Conservation (phyloP, 129 eudicot genomes). For the Helichrysum umbraculigerum region DNA sequence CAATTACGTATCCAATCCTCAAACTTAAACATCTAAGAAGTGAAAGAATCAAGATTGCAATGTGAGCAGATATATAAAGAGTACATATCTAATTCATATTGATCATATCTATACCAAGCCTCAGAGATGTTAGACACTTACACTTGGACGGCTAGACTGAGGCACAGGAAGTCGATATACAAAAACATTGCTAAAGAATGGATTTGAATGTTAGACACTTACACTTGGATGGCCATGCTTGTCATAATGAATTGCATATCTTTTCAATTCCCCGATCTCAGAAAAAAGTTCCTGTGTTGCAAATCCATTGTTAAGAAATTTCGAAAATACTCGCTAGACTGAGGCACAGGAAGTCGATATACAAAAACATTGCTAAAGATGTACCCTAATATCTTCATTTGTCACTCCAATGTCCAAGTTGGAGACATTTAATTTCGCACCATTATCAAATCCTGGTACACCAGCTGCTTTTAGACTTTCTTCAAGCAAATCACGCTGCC, state of each 20-base stretch:
- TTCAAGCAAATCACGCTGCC: conserved; percentile 88
- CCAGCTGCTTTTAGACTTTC: conserved; percentile 89
- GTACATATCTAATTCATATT: background rate
- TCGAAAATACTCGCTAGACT: conserved; percentile 27
- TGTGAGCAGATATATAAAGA: background rate
- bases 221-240: conserved; percentile 79
- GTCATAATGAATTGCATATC: conserved; percentile 88
- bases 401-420: conserved; percentile 87
- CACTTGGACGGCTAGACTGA: conserved; percentile 91
- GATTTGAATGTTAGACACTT: too few relatives aligned
- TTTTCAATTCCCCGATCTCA: conserved; percentile 86
- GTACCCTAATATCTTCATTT: conserved; percentile 98
- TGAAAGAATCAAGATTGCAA: background rate
- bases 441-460: conserved; percentile 65
- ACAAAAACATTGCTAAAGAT: conserved; percentile 30
- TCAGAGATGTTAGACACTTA: conserved; percentile 39
- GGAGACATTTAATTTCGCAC: conserved; percentile 64
- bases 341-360: conserved; percentile 9
- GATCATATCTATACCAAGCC: background rate
- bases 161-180: too few relatives aligned
- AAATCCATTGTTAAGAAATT: conserved; percentile 36
- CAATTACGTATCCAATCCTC: background rate
- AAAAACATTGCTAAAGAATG: too few relatives aligned
- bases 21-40: background rate
- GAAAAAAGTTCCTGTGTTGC: conserved; percentile 82